Evolutionary conservation across 768 basidiomycete species (phyloP).

Genomic region (Termitomyces sp.): DNA sequence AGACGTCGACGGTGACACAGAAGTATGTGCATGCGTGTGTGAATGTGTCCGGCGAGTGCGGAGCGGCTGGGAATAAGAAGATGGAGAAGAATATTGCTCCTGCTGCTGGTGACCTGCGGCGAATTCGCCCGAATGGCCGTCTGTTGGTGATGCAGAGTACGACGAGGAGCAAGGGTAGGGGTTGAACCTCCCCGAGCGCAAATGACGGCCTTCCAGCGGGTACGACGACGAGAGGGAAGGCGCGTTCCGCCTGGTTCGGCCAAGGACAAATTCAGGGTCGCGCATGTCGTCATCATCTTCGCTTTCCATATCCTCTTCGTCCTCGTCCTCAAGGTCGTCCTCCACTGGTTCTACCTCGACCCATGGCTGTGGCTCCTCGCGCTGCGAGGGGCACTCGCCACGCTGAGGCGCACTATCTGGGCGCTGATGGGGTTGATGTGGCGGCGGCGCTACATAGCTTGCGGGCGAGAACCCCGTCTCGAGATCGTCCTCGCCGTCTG

Average conservation of each 20-base stretch:
- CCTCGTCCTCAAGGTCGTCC: constrained; percentile 16
- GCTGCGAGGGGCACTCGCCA: constrained; percentile 14
- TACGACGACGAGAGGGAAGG: not conserved
- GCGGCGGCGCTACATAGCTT: constrained; percentile 18
- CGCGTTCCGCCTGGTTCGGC: constrained; percentile 16
- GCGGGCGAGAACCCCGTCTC: constrained; percentile 26
- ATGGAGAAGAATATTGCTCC: not conserved
- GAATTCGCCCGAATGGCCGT: constrained; percentile 1
- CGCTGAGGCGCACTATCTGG: constrained; percentile 3
- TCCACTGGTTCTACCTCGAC: constrained; percentile 4
- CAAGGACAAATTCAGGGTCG: constrained; percentile 28
- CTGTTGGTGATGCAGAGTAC: constrained; percentile 7
- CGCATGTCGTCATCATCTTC: constrained; percentile 25
- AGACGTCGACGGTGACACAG: constrained; percentile 10
- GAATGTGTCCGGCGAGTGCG: constrained; percentile 10
- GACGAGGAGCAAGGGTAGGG: constrained; percentile 10
- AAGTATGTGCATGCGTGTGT: constrained; percentile 7
- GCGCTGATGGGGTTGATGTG: constrained; percentile 8
- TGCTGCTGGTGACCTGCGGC: not conserved
- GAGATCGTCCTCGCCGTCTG: constrained; percentile 25
- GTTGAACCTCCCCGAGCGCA: constrained; percentile 13
- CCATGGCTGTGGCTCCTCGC: not conserved
- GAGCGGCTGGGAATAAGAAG: not conserved
- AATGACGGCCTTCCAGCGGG: constrained; percentile 5
- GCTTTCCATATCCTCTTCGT: constrained; percentile 27